Percentiles rank a stretch among this genome's conserved stretches.
These are phyloP conservation scores for Penicillium sp. DNA, from an alignment of 2,329 filamentous ascomycete species.

Conservation along the genomic window DNA sequence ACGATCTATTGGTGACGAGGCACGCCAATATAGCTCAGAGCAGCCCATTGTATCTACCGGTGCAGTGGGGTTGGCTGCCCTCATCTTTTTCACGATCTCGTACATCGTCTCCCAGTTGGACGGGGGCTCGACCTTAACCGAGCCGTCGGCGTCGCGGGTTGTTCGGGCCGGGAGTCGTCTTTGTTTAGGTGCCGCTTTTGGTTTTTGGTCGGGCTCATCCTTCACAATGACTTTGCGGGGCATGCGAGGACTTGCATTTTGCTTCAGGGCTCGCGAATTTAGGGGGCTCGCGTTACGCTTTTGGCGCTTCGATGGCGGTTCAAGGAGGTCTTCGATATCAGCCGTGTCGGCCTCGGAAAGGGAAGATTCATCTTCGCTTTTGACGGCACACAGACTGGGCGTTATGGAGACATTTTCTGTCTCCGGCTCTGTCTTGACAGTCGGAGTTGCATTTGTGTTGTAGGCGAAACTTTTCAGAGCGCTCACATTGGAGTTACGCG, in stretches of 20 bases:
- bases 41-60: slow-evolving; percentile 98
- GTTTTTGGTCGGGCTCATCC: slow-evolving; percentile 24
- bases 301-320: slow-evolving; percentile 47
- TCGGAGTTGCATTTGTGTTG: slow-evolving; percentile 12
- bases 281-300: slow-evolving; percentile 45
- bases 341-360: slow-evolving; percentile 38
- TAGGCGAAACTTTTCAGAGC: slow-evolving; percentile 31
- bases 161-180: slow-evolving; percentile 45
- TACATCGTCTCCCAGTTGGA: slow-evolving; percentile 85
- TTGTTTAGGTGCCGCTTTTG: slow-evolving; percentile 31
- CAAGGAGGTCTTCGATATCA: slow-evolving; percentile 61
- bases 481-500: slow-evolving; percentile 41
- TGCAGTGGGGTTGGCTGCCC: slow-evolving; percentile 63
- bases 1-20: slow-evolving; percentile 54
- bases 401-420: slow-evolving; percentile 31
- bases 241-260: slow-evolving; percentile 13
- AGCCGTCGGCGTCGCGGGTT: slow-evolving; percentile 40
- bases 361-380: slow-evolving; percentile 34
- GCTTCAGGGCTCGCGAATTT: slow-evolving; percentile 21
- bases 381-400: slow-evolving; percentile 21
- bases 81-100: slow-evolving; percentile 74
- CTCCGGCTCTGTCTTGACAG: slow-evolving; percentile 12
- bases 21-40: slow-evolving; percentile 51
- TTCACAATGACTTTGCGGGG: slow-evolving; percentile 29
- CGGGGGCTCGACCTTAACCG: slow-evolving; percentile 56